A percentile compares a stretch with the other conserved stretches of the same genome.
These are phyloP conservation scores for Amoebophrya sp. DNA, from an alignment of 169 alveolate species.

Conservation along the genomic window DNA sequence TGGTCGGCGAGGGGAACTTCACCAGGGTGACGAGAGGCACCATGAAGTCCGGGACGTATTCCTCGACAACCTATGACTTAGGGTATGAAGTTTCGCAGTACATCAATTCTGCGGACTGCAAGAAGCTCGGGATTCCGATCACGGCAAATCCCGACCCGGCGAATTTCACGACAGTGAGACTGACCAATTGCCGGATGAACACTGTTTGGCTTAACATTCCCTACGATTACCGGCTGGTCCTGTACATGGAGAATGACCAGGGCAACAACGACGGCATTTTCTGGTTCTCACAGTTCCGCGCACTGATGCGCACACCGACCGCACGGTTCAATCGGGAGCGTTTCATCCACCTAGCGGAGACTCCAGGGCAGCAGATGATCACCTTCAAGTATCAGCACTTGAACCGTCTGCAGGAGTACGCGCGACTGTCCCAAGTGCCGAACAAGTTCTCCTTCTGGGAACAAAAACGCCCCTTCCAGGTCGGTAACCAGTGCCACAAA, in stretches of 20 bases:
- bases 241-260: background rate
- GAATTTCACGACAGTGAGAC: background rate
- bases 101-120: background rate
- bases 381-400: background rate
- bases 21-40: background rate
- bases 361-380: background rate
- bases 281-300: background rate
- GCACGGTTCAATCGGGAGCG: background rate
- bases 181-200: background rate
- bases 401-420: background rate
- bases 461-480: background rate
- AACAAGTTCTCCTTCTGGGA: background rate
- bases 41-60: background rate
- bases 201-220: background rate
- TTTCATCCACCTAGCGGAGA: background rate
- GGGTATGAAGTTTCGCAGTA: background rate
- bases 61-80: background rate
- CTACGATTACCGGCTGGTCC: background rate
- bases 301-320: background rate
- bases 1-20: background rate
- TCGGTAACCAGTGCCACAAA: conserved; percentile 21
- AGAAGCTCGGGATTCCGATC: background rate
- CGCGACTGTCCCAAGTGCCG: background rate
- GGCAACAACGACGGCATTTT: background rate
- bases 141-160: background rate